Base-by-base conservation (phyloP, 768 basidiomycete genomes). In the Phlegmacium glaucopus region DNA sequence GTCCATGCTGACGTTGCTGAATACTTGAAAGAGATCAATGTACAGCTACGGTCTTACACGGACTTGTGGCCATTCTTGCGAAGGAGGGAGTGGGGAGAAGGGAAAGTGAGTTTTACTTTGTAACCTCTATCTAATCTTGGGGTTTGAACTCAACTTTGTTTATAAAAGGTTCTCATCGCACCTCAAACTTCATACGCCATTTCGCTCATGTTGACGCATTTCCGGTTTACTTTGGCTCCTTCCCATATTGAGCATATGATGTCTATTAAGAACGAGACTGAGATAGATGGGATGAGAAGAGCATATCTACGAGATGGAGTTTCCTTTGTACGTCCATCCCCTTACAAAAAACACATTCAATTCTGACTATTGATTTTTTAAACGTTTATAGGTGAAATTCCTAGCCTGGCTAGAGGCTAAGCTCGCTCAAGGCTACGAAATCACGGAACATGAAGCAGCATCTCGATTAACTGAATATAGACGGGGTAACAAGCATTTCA, bases 271-370 rank as follows among this genome's bases (percentile, higher is more conserved):
- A 98, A 94, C 62, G 73, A 80, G 35, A 77, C 77, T 25, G 94
- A 97, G 68, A 73, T 96, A 44, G 81, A 85, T 35, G 94, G 95
- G 2, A 66, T 96, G 63, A 76, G 79, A 51, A 71, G 79, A 35
- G 95, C 95, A 0, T 97, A 97, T 66, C 65, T 92, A 12, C 79
- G 94, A 44, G 96, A 99, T 64, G 95, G 93, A 16, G 87, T 79
- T 47, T 87, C 93, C 15, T 89, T 81, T 58, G 84, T 85, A 52
- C 61, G 87, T 83, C 13, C 27, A 17, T 22, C 5, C 22, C 22
- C 5, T 22, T 22, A 22, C 22, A 22, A 5, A 2, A 22, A 3
- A 2, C 22, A 3, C 22, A 22, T 22, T 22, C n/a, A n/a, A n/a
- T 22, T 22, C 22, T 22, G 22, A 22, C 5, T 2, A 22, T 22